These are phyloP conservation scores for Candida gorgasii DNA, from an alignment of 805 yeast species.

Conservation along the genomic window DNA sequence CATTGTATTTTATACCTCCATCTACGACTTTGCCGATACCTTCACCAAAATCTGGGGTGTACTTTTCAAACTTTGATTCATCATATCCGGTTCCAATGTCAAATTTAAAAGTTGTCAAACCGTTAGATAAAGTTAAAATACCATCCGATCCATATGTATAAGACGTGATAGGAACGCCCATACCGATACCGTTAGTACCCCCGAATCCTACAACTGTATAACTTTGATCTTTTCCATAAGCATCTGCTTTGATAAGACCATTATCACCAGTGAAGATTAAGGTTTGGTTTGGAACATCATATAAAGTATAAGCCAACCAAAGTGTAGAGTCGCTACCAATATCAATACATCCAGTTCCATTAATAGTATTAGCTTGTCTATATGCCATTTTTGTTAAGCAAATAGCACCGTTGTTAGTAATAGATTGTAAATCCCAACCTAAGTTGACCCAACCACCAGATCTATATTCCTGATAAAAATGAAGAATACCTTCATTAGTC, in stretches of 20 bases:
- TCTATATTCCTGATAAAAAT: slow-evolving; percentile 22
- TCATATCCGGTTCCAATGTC: slow-evolving; percentile 27
- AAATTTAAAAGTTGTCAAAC: slow-evolving; percentile 16
- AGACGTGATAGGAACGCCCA: slow-evolving; percentile 18
- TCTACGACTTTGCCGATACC: slow-evolving; percentile 21
- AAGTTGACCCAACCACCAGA: slow-evolving; percentile 21
- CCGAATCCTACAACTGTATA: slow-evolving; percentile 29
- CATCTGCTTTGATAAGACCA: slow-evolving; percentile 18
- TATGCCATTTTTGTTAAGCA: slow-evolving; percentile 24
- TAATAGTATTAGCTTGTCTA: slow-evolving; percentile 21
- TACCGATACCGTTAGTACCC: slow-evolving; percentile 28
- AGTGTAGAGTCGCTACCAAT: slow-evolving; percentile 20
- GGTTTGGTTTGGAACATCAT: slow-evolving; percentile 17
- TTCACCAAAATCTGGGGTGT: slow-evolving; percentile 19
- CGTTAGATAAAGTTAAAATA: slow-evolving; percentile 15
- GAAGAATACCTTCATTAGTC: slow-evolving; percentile 23
- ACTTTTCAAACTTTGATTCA: slow-evolving; percentile 13
- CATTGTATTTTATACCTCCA: slow-evolving; percentile 20
- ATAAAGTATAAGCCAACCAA: slow-evolving; percentile 18
- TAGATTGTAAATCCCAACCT: slow-evolving; percentile 19
- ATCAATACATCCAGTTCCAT: slow-evolving; percentile 27
- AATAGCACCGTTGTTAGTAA: slow-evolving; percentile 24
- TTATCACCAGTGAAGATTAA: slow-evolving; percentile 17
- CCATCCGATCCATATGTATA: slow-evolving; percentile 15
- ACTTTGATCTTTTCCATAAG: slow-evolving; percentile 20